phyloP scores from a whole-genome alignment of 1,284 basidiomycete species.

The Cryptococcus sp. region DNA sequence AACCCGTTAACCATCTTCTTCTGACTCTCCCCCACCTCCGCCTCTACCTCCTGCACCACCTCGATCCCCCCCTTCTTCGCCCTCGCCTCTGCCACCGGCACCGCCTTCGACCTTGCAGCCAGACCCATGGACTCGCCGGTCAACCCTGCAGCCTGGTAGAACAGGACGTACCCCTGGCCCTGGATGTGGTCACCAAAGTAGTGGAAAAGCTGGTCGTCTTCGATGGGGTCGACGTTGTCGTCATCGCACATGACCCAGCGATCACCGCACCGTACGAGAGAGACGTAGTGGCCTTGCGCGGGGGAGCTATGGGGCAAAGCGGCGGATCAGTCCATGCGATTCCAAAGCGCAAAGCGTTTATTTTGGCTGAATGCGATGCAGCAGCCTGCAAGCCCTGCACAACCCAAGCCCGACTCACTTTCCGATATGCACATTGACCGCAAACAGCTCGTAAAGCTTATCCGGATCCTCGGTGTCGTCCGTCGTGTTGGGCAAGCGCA shows the following conservation, averaged over 20 bases:
- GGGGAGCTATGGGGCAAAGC: slow-evolving; percentile 67
- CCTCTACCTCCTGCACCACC: background rate
- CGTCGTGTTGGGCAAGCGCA: slow-evolving; percentile 89
- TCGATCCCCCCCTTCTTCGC: background rate
- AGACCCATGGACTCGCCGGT: slow-evolving; percentile 65
- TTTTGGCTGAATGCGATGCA: background rate
- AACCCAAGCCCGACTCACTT: slow-evolving; percentile 58
- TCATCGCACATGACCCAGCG: slow-evolving; percentile 95
- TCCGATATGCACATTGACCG: slow-evolving; percentile 96
- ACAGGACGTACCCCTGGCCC: slow-evolving; percentile 93
- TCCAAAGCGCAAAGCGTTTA: background rate
- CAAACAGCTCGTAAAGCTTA: slow-evolving; percentile 87
- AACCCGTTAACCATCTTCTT: too few relatives aligned
- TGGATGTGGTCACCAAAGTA: slow-evolving; percentile 89
- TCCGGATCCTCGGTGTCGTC: slow-evolving; percentile 85
- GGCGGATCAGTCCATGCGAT: background rate
- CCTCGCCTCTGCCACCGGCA: background rate
- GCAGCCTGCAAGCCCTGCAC: background rate
- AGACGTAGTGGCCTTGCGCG: slow-evolving; percentile 95
- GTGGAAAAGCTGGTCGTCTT: slow-evolving; percentile 82
- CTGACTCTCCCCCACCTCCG: too few relatives aligned
- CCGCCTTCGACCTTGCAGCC: slow-evolving; percentile 12
- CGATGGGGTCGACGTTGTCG: slow-evolving; percentile 80
- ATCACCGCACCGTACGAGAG: slow-evolving; percentile 81
- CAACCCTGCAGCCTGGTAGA: slow-evolving; percentile 91